phyloP scores from a whole-genome alignment of 140 eudicot genomes.

The Erigeron philadelphicus region DNA sequence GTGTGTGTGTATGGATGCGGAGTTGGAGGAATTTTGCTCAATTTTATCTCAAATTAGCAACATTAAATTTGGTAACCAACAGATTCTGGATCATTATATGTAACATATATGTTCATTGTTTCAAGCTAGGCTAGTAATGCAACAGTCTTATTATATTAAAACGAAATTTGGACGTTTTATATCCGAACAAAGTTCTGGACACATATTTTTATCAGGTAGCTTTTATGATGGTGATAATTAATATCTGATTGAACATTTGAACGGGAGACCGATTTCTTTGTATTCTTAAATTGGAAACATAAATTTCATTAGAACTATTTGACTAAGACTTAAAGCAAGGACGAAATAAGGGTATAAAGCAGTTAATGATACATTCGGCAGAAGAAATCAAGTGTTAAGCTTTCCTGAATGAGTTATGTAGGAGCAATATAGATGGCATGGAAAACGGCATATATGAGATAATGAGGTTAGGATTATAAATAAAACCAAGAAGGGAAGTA shows the following conservation, averaged over 20 bases:
- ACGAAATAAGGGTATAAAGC: background rate
- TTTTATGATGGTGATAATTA: no score
- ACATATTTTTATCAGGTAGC: background rate
- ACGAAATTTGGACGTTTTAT: background rate
- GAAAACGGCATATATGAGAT: background rate
- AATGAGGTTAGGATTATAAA: background rate
- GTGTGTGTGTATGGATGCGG: no score
- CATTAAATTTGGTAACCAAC: background rate
- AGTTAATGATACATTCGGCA: conserved; percentile 1
- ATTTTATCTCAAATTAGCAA: no score
- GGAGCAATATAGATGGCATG: background rate
- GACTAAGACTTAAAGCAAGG: background rate
- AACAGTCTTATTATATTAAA: background rate
- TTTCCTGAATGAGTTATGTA: background rate
- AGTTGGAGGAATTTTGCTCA: no score
- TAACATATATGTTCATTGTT: background rate
- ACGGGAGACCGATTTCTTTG: background rate
- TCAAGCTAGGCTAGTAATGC: conserved; percentile 1
- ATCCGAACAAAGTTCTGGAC: background rate
- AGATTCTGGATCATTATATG: background rate
- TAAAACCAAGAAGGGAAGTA: no score
- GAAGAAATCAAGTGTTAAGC: background rate
- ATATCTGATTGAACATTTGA: background rate
- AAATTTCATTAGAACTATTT: conserved; percentile 3
- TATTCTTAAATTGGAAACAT: background rate